Conservation (phyloP, 2,329 filamentous ascomycete genomes). For the Botryotinia convoluta region DNA sequence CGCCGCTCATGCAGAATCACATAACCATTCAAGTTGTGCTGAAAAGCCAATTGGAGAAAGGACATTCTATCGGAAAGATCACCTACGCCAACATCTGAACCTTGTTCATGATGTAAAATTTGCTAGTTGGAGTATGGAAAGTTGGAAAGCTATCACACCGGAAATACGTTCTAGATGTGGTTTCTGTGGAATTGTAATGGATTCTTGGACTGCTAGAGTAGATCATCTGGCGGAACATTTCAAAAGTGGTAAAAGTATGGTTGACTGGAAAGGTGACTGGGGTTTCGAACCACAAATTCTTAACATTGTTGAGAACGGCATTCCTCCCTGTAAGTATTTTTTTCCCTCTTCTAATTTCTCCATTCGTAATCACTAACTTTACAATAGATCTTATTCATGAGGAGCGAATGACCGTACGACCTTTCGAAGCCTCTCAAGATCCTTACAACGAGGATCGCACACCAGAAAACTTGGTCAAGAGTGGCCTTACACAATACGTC, state of each 20-base stretch:
- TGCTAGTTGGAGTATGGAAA: constrained; percentile 61
- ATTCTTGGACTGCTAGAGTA: constrained; percentile 58
- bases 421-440: constrained; percentile 45
- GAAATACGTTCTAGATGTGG: constrained; percentile 63
- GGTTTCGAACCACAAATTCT: constrained; percentile 61
- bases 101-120: constrained; percentile 61
- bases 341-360: constrained; percentile 12
- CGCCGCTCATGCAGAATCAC: constrained; percentile 54
- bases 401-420: constrained; percentile 56
- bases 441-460: constrained; percentile 50
- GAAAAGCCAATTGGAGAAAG: constrained; percentile 61
- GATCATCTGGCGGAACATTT: constrained; percentile 68
- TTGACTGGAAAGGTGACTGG: constrained; percentile 69
- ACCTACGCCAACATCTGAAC: constrained; percentile 63
- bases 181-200: constrained; percentile 62
- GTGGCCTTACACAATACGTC: constrained; percentile 54
- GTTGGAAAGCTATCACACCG: constrained; percentile 58
- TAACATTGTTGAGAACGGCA: constrained; percentile 64
- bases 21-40: constrained; percentile 63
- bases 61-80: constrained; percentile 65
- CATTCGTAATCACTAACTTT: constrained; percentile 32
- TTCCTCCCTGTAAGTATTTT: constrained; percentile 60
- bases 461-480: constrained; percentile 60
- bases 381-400: constrained; percentile 59
- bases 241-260: constrained; percentile 64